Evolutionary conservation across 2,329 filamentous ascomycete species (phyloP).

Genomic region (Corynespora cassiicola): DNA sequence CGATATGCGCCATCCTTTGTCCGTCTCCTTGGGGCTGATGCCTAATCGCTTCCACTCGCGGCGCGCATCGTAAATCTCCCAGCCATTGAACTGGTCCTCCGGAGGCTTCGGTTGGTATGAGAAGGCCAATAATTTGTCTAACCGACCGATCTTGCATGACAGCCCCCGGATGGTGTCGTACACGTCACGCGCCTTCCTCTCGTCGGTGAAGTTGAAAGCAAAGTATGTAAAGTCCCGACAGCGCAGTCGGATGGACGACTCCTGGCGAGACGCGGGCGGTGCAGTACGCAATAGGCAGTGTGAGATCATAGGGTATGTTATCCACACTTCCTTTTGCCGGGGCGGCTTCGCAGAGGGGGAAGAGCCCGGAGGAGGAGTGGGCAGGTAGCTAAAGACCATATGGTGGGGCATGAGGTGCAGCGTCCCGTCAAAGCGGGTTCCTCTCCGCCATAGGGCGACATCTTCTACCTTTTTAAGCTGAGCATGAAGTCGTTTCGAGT

Average conservation of each 20-base stretch:
- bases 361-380: constrained; percentile 45
- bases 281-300: constrained; percentile 80
- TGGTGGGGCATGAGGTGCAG: constrained; percentile 69
- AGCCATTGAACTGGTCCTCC: constrained; percentile 79
- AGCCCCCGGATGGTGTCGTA: constrained; percentile 85
- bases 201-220: constrained; percentile 83
- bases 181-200: constrained; percentile 77
- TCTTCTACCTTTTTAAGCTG: constrained; percentile 61
- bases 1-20: constrained; percentile 87
- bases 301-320: constrained; percentile 91
- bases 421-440: constrained; percentile 63
- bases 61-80: constrained; percentile 83
- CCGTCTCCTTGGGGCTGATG: constrained; percentile 78
- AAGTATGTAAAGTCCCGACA: constrained; percentile 95
- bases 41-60: constrained; percentile 88
- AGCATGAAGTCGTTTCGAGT: constrained; percentile 6
- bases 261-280: constrained; percentile 70
- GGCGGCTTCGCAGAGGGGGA: constrained; percentile 47
- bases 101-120: constrained; percentile 76
- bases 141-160: constrained; percentile 80
- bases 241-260: constrained; percentile 83
- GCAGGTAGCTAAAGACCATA: constrained; percentile 67
- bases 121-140: constrained; percentile 93
- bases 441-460: constrained; percentile 65
- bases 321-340: constrained; percentile 78